Percentiles rank a stretch among this genome's conserved stretches.
phyloP scores from a whole-genome alignment of 108 stramenopile genomes.

The Cyclostephanos invisitatus region DNA sequence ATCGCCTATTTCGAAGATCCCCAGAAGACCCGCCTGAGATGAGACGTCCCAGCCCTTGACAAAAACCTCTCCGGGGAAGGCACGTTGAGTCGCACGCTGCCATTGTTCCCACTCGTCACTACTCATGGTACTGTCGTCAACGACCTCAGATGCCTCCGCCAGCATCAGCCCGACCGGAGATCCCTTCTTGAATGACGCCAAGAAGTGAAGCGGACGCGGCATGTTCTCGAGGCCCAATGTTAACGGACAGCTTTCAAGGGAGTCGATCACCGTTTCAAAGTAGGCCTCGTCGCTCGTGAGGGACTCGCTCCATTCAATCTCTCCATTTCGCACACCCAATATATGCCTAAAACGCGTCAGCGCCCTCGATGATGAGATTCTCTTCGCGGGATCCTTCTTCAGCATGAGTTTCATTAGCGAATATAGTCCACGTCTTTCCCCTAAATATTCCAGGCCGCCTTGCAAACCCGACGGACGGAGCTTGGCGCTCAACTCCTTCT shows the following conservation, averaged over 20 bases:
- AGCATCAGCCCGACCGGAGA: slow-evolving; percentile 64
- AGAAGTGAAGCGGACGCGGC: slow-evolving; percentile 78
- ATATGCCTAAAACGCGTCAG: slow-evolving; percentile 44
- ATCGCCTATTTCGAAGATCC: slow-evolving; percentile 83
- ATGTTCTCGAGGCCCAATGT: slow-evolving; percentile 23
- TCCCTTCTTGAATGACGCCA: slow-evolving; percentile 72
- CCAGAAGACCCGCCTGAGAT: slow-evolving; percentile 68
- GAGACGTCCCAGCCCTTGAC: slow-evolving; percentile 60
- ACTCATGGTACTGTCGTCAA: slow-evolving; percentile 43
- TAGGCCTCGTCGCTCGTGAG: slow-evolving; percentile 46
- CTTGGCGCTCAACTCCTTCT: slow-evolving; percentile 54
- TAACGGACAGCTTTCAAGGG: slow-evolving; percentile 51
- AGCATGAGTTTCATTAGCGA: slow-evolving; percentile 57
- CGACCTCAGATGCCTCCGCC: slow-evolving; percentile 53
- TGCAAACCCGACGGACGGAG: slow-evolving; percentile 66
- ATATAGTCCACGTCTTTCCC: slow-evolving; percentile 70
- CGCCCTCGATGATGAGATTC: slow-evolving; percentile 60
- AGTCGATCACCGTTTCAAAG: slow-evolving; percentile 65
- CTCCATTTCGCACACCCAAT: slow-evolving; percentile 14
- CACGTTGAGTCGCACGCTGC: slow-evolving; percentile 60
- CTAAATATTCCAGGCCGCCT: slow-evolving; percentile 59
- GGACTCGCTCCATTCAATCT: slow-evolving; percentile 30
- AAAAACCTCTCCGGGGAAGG: slow-evolving; percentile 72
- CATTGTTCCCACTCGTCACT: slow-evolving; percentile 49
- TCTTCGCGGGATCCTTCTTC: slow-evolving; percentile 44